Percentiles rank a stretch among this genome's conserved stretches.
These are phyloP conservation scores for Anthracocystis walkeri DNA, from an alignment of 1,284 basidiomycete genomes.

Conservation along the genomic window DNA sequence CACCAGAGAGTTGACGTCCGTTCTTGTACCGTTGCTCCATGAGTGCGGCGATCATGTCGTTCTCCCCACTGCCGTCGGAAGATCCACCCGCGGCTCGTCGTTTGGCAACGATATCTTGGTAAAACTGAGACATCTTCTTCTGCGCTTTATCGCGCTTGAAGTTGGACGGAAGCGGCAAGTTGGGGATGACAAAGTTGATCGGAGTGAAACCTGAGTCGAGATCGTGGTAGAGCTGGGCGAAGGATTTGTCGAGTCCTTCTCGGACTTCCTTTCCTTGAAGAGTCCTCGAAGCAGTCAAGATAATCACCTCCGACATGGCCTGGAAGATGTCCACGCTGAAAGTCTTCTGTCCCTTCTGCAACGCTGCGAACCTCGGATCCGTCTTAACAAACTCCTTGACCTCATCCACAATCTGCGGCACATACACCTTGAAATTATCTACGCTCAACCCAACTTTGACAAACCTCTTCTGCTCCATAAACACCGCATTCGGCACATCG, in stretches of 20 bases:
- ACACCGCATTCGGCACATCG: slow-evolving; percentile 92
- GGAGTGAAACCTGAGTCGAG: slow-evolving; percentile 79
- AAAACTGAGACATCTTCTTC: slow-evolving; percentile 93
- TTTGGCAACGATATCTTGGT: slow-evolving; percentile 85
- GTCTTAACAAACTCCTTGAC: slow-evolving; percentile 48
- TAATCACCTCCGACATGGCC: slow-evolving; percentile 89
- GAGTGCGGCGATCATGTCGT: slow-evolving; percentile 93
- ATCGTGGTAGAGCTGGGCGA: slow-evolving; percentile 87
- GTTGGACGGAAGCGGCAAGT: slow-evolving; percentile 90
- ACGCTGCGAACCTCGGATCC: slow-evolving; percentile 76
- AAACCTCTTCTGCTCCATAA: slow-evolving; percentile 99
- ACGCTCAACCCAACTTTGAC: slow-evolving; percentile 84
- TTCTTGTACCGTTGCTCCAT: slow-evolving; percentile 87
- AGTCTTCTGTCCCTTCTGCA: slow-evolving; percentile 31
- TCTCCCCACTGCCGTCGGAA: slow-evolving; percentile 71
- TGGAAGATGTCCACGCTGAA: slow-evolving; percentile 73
- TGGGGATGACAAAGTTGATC: slow-evolving; percentile 88
- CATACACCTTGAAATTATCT: slow-evolving; percentile 91
- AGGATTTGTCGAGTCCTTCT: slow-evolving; percentile 80
- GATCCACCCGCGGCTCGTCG: slow-evolving; percentile 73
- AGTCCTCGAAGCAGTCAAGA: slow-evolving; percentile 91
- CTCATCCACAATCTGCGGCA: slow-evolving; percentile 84
- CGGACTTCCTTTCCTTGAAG: slow-evolving; percentile 93
- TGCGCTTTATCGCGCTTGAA: slow-evolving; percentile 88
- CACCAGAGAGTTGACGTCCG: slow-evolving; percentile 82